phyloP scores from a whole-genome alignment of 1,284 basidiomycete species.

The Stygiomarasmius scandens region DNA sequence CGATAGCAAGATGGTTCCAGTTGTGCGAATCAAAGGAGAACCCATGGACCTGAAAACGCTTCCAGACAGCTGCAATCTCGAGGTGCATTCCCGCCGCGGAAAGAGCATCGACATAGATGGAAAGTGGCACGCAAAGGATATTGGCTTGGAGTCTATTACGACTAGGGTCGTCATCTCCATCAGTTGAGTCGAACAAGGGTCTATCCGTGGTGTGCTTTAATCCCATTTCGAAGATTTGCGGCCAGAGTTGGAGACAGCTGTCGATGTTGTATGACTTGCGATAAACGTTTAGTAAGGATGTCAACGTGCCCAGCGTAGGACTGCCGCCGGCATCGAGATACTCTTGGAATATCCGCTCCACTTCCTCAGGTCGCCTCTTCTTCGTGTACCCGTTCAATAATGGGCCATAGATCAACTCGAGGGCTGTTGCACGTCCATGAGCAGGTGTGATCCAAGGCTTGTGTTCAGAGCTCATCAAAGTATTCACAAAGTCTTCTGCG shows the following conservation, averaged over 20 bases:
- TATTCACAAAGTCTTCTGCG: slow-evolving; percentile 65
- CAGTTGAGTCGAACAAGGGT: slow-evolving; percentile 30
- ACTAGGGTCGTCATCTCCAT: slow-evolving; percentile 15
- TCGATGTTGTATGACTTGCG: slow-evolving; percentile 63
- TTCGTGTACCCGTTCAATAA: slow-evolving; percentile 63
- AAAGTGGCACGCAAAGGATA: slow-evolving; percentile 78
- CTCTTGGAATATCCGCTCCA: slow-evolving; percentile 59
- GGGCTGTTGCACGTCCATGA: slow-evolving; percentile 42
- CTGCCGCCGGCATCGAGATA: slow-evolving; percentile 58
- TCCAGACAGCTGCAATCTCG: slow-evolving; percentile 75
- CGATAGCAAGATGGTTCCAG: slow-evolving; percentile 87
- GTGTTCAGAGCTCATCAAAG: slow-evolving; percentile 42
- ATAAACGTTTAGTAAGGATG: slow-evolving; percentile 77
- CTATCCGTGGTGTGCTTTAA: slow-evolving; percentile 41
- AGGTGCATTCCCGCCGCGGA: slow-evolving; percentile 66
- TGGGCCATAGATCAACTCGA: slow-evolving; percentile 65
- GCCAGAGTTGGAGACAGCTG: slow-evolving; percentile 69
- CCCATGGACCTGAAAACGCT: slow-evolving; percentile 61
- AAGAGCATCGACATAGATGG: slow-evolving; percentile 82
- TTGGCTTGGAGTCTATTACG: slow-evolving; percentile 45
- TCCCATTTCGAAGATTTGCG: slow-evolving; percentile 63
- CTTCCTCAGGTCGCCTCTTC: slow-evolving; percentile 51
- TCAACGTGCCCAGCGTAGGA: slow-evolving; percentile 64
- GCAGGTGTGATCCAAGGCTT: slow-evolving; percentile 42
- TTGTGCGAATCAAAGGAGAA: slow-evolving; percentile 90